Evolutionary conservation across 148 eudicot genomes (phyloP), one percentile per base, ranked within the genome.

Genomic region (Rhododendron ovatum): DNA sequence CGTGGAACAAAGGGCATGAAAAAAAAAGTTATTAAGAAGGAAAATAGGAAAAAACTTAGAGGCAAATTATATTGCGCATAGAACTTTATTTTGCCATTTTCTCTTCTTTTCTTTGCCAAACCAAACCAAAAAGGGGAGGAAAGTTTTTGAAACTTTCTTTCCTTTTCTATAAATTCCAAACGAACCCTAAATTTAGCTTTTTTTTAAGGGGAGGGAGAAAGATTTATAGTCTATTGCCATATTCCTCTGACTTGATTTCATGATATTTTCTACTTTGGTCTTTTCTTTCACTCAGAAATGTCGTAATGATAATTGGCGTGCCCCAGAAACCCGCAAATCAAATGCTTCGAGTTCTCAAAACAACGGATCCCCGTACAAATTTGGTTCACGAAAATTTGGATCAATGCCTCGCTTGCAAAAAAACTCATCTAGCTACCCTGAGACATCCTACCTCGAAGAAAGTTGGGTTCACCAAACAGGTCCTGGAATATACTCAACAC

Each of bases 301-400:
- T 39, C 86, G 86, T 57, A 51, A 84, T 33, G 86, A 53, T 57
- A 84, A 53, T 35, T 84, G 86, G 82, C 86, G 82, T 15, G 50
- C 69, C 74, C 82, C 71, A 55, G 65, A 84, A 41, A 39, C 73
- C 6, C 74, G 84, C 28, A 82, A 61, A 61, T 13, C 30, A 51
- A 39, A 24, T 57, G 26, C 74, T 57, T 43, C 48, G 0, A 6
- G 35, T 35, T 50, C 41, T 24, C 26, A 20, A 17, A 39, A 39
- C 28, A 82, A 39, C 2, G 51, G 47, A 5, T 39, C 51, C 65
- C 50, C 15, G 2, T 18, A 39, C 71, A 84, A 55, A 26, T 20
- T 76, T 17, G 35, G 33, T 76, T 37, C 69, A 43, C 78, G 82
- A 43, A 84, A 57, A 55, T 84, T 75, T 24, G 86, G 86, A 24